Conservation (phyloP, 306 rosid genomes). For the Canavalia gladiata region DNA sequence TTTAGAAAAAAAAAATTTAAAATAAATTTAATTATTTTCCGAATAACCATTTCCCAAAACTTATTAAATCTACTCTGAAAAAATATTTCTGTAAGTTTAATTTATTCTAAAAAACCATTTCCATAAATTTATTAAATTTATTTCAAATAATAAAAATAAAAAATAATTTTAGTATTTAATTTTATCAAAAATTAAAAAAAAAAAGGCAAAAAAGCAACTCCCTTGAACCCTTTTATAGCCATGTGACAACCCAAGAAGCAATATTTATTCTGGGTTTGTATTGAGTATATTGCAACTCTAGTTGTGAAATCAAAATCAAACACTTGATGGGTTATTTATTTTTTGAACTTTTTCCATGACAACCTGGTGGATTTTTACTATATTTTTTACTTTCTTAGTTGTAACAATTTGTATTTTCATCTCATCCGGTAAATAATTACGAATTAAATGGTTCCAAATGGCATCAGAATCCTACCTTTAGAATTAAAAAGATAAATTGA, state of each 20-base stretch:
- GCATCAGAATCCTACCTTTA: not conserved
- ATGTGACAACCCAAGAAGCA: not conserved
- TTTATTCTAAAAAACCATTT: too few relatives aligned
- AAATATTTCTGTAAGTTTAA: too few relatives aligned
- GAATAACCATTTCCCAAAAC: too few relatives aligned
- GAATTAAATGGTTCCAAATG: conserved; percentile 18
- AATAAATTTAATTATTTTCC: too few relatives aligned
- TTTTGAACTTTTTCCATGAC: not conserved
- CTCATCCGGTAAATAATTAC: not conserved
- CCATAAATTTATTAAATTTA: too few relatives aligned
- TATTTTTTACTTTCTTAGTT: not conserved
- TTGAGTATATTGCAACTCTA: not conserved
- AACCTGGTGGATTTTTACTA: not conserved
- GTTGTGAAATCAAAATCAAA: not conserved
- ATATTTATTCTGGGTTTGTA: not conserved
- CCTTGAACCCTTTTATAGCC: too few relatives aligned
- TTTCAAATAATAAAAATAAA: too few relatives aligned
- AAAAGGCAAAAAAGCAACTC: too few relatives aligned
- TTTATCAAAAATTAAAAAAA: too few relatives aligned
- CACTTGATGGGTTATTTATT: not conserved
- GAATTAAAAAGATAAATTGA: not conserved
- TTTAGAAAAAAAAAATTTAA: too few relatives aligned
- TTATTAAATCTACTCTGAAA: too few relatives aligned
- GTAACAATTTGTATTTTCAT: not conserved
- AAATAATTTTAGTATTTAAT: too few relatives aligned